A percentile compares a stretch with the other conserved stretches of the same genome.
phyloP scores from a whole-genome alignment of 2,329 filamentous ascomycete genomes.

The Cladosporium sp. region DNA sequence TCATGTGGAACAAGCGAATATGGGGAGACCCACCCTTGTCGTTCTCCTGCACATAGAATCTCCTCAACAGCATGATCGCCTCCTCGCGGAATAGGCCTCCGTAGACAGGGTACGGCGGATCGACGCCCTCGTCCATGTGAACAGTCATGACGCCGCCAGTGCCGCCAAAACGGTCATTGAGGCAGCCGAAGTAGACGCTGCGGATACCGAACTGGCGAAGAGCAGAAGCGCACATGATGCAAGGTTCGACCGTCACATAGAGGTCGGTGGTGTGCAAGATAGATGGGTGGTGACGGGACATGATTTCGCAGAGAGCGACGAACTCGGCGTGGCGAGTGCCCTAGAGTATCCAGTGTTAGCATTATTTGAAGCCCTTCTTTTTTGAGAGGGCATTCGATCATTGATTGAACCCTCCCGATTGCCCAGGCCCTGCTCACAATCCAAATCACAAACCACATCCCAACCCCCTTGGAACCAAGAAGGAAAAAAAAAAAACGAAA shows the following conservation, averaged over 20 bases:
- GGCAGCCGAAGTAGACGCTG: conserved; percentile 90
- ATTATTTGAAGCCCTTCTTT: not conserved
- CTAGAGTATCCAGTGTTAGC: conserved; percentile 40
- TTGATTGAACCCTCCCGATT: too few species aligned
- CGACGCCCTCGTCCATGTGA: conserved; percentile 72
- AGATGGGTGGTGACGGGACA: conserved; percentile 63
- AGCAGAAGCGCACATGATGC: conserved; percentile 96
- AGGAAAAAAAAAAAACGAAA: not conserved
- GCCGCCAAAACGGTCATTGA: conserved; percentile 95
- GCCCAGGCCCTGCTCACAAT: conserved; percentile 30
- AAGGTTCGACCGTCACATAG: conserved; percentile 97
- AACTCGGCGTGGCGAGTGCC: conserved; percentile 96
- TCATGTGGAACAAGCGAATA: not conserved
- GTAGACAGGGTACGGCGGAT: conserved; percentile 76
- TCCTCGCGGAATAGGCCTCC: conserved; percentile 89
- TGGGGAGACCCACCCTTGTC: conserved; percentile 66
- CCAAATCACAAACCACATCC: too few species aligned
- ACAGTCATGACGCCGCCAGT: conserved; percentile 91
- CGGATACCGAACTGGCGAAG: conserved; percentile 84
- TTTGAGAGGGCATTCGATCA: not conserved
- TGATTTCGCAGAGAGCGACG: conserved; percentile 72
- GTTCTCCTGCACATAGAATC: conserved; percentile 98
- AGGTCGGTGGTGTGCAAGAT: conserved; percentile 74
- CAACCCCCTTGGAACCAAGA: too few species aligned
- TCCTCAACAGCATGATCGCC: conserved; percentile 84